phyloP scores from a whole-genome alignment of 257 asterid genomes.

The Oldenlandia corymbosa region DNA sequence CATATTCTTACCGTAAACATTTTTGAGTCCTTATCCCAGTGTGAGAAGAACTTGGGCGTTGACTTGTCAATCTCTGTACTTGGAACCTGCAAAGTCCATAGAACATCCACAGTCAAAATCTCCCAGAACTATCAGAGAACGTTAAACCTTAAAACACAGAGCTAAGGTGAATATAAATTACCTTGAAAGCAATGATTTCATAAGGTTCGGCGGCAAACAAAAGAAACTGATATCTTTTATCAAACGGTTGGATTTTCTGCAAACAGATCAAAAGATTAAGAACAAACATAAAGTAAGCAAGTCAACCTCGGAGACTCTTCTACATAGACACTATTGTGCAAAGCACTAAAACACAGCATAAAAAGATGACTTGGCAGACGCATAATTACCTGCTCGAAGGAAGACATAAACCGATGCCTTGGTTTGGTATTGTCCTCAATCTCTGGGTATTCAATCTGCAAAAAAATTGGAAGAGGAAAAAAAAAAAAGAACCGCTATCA shows the following conservation, averaged over 20 bases:
- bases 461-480: slow-evolving; percentile 1
- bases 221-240: slow-evolving; percentile 82
- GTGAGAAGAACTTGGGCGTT: slow-evolving; percentile 95
- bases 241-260: slow-evolving; percentile 79
- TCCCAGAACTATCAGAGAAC: slow-evolving; percentile 1
- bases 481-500: no score
- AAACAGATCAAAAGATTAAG: background rate
- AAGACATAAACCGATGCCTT: slow-evolving; percentile 97
- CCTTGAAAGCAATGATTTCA: slow-evolving; percentile 90
- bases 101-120: background rate
- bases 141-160: background rate
- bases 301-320: background rate
- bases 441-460: slow-evolving; percentile 97
- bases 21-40: slow-evolving; percentile 98
- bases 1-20: slow-evolving; percentile 75
- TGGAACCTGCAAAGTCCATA: slow-evolving; percentile 69
- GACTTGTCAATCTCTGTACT: slow-evolving; percentile 92
- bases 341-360: background rate
- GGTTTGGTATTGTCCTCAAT: slow-evolving; percentile 96
- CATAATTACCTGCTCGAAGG: slow-evolving; percentile 81
- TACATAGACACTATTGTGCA: background rate
- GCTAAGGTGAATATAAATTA: slow-evolving; percentile 18
- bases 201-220: slow-evolving; percentile 97
- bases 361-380: background rate
- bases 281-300: background rate